Evolutionary conservation across 345 rosid species (phyloP), one percentile per base, ranked within the genome.

Genomic region (Jatropha curcas): DNA sequence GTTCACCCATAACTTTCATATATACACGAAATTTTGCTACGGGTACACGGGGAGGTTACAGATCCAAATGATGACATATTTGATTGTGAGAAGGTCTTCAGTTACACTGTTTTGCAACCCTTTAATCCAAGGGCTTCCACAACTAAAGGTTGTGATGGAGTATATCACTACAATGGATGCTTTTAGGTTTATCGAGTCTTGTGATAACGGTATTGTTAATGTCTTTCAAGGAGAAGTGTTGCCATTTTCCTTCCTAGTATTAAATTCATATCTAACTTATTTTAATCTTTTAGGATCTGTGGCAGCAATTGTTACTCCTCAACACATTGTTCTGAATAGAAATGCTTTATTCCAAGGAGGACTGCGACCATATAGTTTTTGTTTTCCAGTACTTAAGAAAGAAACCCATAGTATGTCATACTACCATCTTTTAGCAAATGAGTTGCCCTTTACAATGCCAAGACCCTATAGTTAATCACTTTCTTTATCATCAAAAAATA

Each of bases 1-100:
- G n/a, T n/a, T n/a, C n/a, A n/a, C n/a, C n/a, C n/a, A n/a, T n/a
- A n/a, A n/a, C n/a, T 16, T 73, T 65, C 33, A 28, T 58, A 6
- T 72, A 39, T 25, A 20, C 71, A 41, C 6, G 25, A 10, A 75
- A 16, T 67, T 76, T 53, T 60, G 74, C 22, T 72, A 46, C 84
- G 91, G 98, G 97, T 94, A 80, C 98, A 94, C 74, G 96, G 97
- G n/a, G 98, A 94, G 83, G 98, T 94, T 74, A 92, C 97, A 22
- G 90, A 94, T 85, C 87, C 88, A 28, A 77, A 70, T 82, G 82
- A 92, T 67, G 98, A 94, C 74, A 69, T 90, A 52, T 92, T 94
- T 87, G 97, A 94, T 82, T 93, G 97, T 28, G 97, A 92, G 81
- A 94, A 84, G 78, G 88, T 89, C 66, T 94, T 94, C 79, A 92